Evolutionary conservation across 78 protist species (phyloP).

Genomic region (Dictyostelium intermedium): DNA sequence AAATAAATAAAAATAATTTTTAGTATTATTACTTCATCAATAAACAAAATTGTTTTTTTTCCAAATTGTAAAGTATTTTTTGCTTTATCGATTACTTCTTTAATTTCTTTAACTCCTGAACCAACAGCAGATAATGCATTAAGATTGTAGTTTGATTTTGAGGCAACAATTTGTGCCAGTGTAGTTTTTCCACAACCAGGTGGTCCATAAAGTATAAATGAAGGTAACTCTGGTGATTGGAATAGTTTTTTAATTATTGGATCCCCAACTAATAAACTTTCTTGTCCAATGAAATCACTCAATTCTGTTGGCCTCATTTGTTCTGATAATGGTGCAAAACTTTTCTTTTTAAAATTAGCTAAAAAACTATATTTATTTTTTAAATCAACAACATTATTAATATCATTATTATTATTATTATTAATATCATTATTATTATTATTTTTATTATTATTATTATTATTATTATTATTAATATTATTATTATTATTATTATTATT

Average conservation of each 20-base stretch:
- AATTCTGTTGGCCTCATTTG: constrained; percentile 66
- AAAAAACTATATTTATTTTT: neutral
- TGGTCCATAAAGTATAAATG: constrained; percentile 71
- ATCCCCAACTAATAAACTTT: neutral
- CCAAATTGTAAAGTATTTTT: neutral
- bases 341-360: neutral
- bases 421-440: neutral
- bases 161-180: constrained; percentile 15
- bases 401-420: neutral
- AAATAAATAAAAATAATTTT: too few relatives aligned
- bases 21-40: constrained; percentile 64
- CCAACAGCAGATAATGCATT: constrained; percentile 18
- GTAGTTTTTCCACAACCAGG: constrained; percentile 78
- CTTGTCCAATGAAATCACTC: constrained; percentile 75
- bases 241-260: neutral
- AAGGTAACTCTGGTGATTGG: constrained; percentile 8
- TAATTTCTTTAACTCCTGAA: constrained; percentile 50
- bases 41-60: constrained; percentile 63
- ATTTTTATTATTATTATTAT: neutral
- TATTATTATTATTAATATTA: neutral
- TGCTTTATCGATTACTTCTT: constrained; percentile 22
- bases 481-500: neutral
- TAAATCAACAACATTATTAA: neutral
- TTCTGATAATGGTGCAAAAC: constrained; percentile 78
- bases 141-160: neutral